Conservation (phyloP, 768 basidiomycete species). For the Suillus bovinus region DNA sequence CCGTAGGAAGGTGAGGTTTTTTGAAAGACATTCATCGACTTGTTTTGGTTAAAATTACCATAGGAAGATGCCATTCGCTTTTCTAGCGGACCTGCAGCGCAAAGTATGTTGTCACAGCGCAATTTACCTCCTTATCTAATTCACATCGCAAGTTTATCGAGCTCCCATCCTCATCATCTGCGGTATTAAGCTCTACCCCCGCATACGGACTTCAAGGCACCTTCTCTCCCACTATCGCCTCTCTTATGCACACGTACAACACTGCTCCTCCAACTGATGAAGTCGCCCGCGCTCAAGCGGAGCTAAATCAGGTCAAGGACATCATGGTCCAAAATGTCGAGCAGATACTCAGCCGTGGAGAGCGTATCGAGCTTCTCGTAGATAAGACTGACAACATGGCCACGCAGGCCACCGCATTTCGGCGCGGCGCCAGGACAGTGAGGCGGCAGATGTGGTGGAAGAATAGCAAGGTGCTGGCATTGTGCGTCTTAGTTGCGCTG, state of each 20-base stretch:
- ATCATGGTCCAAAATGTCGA: constrained; percentile 99
- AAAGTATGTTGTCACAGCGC: constrained; percentile 43
- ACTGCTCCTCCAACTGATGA: constrained; percentile 88
- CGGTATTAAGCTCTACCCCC: constrained; percentile 45
- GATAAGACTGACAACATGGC: constrained; percentile 98
- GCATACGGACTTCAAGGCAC: constrained; percentile 69
- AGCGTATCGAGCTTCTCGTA: constrained; percentile 92
- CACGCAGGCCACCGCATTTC: constrained; percentile 90
- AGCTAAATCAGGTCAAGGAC: constrained; percentile 88
- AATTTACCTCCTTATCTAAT: constrained; percentile 12
- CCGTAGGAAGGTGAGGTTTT: constrained; percentile 74
- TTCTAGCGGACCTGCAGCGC: constrained; percentile 83
- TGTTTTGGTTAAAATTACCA: constrained; percentile 7
- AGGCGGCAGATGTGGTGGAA: constrained; percentile 91
- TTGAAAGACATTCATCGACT: neutral
- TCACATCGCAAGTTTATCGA: constrained; percentile 50
- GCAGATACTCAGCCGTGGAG: constrained; percentile 91
- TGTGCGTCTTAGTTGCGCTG: constrained; percentile 71
- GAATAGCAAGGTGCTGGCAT: constrained; percentile 66
- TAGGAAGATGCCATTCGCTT: constrained; percentile 93
- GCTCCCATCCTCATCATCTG: constrained; percentile 64
- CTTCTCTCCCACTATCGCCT: constrained; percentile 67
- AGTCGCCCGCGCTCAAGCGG: constrained; percentile 84
- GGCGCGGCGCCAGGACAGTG: constrained; percentile 82
- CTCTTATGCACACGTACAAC: constrained; percentile 86